These are phyloP conservation scores for Fusarium xylarioides DNA, from an alignment of 2,329 filamentous ascomycete species.

Conservation along the genomic window DNA sequence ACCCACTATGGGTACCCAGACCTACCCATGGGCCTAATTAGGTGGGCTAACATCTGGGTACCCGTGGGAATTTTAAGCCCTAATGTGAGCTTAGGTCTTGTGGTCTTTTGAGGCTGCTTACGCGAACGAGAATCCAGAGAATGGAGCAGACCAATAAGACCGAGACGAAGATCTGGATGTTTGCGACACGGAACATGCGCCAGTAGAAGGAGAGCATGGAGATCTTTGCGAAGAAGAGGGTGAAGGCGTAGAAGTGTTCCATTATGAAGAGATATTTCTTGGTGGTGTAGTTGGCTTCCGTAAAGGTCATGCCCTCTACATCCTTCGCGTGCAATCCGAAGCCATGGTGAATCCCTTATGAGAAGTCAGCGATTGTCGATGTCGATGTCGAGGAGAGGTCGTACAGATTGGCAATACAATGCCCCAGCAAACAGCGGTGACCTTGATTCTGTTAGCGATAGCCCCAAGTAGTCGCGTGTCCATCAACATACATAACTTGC, in stretches of 20 bases:
- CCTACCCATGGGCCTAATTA: too few relatives aligned
- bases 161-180: constrained; percentile 38
- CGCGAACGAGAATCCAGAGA: constrained; percentile 42
- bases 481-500: constrained; percentile 24
- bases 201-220: constrained; percentile 46
- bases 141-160: constrained; percentile 39
- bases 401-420: constrained; percentile 29
- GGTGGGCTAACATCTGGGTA: too few relatives aligned
- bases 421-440: constrained; percentile 25
- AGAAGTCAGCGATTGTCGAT: not conserved
- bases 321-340: constrained; percentile 30
- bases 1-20: too few relatives aligned
- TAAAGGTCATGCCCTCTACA: not conserved
- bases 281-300: constrained; percentile 17
- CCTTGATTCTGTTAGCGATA: constrained; percentile 4
- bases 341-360: constrained; percentile 29
- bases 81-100: not conserved
- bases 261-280: constrained; percentile 35
- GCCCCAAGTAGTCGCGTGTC: rapidly evolving
- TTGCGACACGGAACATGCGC: constrained; percentile 44
- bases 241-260: constrained; percentile 44
- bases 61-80: too few relatives aligned
- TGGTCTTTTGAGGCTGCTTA: not conserved
- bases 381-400: not conserved
- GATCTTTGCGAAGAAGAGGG: constrained; percentile 43